A percentile compares a stretch with the other conserved stretches of the same genome.
These are phyloP conservation scores for Rosa persica DNA, from an alignment of 306 rosid genomes.

Conservation along the genomic window DNA sequence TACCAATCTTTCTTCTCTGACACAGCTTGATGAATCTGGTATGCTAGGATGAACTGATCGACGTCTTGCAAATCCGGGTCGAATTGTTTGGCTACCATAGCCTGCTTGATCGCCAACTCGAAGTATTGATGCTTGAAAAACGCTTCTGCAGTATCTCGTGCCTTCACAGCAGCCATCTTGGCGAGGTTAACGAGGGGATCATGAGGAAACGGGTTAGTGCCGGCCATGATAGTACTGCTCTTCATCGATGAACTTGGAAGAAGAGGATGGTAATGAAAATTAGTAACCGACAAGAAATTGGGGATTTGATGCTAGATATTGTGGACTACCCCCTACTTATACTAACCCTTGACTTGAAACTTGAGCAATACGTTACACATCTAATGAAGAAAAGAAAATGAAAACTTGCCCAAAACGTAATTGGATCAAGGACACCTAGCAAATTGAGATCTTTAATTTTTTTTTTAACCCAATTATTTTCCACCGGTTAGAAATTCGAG, in stretches of 20 bases:
- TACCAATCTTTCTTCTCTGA: background rate
- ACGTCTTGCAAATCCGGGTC: background rate
- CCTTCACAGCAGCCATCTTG: background rate
- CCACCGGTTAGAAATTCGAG: no score
- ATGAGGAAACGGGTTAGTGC: background rate
- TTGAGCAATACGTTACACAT: background rate
- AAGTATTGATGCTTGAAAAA: background rate
- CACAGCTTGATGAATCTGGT: background rate
- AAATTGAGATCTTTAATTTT: no score
- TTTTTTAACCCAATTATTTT: no score
- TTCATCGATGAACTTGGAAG: background rate
- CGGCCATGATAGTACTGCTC: background rate
- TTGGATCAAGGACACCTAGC: no score
- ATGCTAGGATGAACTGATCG: background rate
- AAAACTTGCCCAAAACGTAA: background rate
- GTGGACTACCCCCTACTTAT: background rate
- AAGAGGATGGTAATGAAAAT: background rate
- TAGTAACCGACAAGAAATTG: background rate
- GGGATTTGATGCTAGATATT: background rate
- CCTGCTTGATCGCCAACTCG: conserved; percentile 9
- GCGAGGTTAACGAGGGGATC: background rate
- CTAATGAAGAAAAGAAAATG: background rate
- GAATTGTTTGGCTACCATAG: conserved; percentile 7
- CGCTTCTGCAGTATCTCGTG: background rate
- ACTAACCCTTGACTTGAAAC: background rate